Evolutionary conservation across 257 asterid genomes (phyloP), one percentile per base, ranked within the genome.

Genomic region (Ilex asprella): DNA sequence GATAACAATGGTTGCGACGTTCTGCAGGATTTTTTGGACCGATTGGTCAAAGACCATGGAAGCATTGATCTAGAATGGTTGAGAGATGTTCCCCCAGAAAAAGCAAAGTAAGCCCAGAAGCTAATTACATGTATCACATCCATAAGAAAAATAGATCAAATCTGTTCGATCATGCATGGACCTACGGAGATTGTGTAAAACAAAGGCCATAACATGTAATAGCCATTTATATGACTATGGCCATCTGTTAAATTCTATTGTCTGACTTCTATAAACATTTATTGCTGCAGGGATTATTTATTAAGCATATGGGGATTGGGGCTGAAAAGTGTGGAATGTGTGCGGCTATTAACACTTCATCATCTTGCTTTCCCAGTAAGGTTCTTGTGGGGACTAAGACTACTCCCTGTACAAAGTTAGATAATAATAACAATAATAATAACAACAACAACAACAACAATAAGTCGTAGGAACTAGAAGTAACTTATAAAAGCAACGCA

Each of bases 361-460:
- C 84, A 89, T 72, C 82, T 92, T 65, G 99, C 99, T 74, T 92
- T 92, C 74, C 99, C 99, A 32, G 99, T 92, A 84, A 85, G 94
- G 46, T 58, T 60, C 57, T 65, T 61, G 5, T 53, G 14, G 15
- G 27, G 27, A 21, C 27, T 21, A 21, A 21, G 27, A 21, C 27
- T 21, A 21, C 27, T 1, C 27, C 27, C 27, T 21, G 1, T 21
- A 21, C 27, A 21, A 21, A 21, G 27, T 21, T 21, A 0, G 27
- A 21, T 21, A 21, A 21, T 21, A 21, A 35, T 0, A 35, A 35
- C 5, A 35, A 35, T n/a, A n/a, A n/a, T n/a, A n/a, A n/a, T n/a
- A n/a, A n/a, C n/a, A n/a, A 35, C 5, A 35, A 35, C 5, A 35
- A 35, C 7, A 35, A 35, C 27, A 35, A 35, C 5, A 35, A 35